Evolutionary conservation across 2,329 filamentous ascomycete species (phyloP), one percentile per base, ranked within the genome.

Genomic region (Colletotrichum chlorophyti): DNA sequence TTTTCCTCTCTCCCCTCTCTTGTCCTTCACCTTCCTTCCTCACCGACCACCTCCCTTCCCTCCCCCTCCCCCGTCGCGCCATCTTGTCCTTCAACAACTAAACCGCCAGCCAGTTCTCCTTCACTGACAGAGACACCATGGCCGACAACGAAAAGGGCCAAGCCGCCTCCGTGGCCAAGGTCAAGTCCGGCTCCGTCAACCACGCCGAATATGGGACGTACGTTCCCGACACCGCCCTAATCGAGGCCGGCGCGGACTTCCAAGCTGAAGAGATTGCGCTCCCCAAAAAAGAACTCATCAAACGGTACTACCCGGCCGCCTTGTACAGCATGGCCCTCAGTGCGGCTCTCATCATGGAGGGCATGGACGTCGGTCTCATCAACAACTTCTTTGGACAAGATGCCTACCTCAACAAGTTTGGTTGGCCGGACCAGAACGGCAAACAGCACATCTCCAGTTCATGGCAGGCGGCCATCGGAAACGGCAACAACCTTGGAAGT

Each of bases 401-500:
- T 9, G 70, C 40, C 63, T 74, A 64, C 54, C 51, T 51, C 4
- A 63, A 47, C 42, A 70, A 58, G 3, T 80, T 76, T 32, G 76
- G 76, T 3, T 67, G 69, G 53, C 65, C 65, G 2, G 61, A 68
- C 15, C 52, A 61, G 6, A 58, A 76, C 37, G 74, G 72, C n/a
- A 58, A 67, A 2, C 75, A 75, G 50, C 70, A 79, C 43, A 70
- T 83, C 23, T 70, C 74, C 3, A 71, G 76, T 0, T 66, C 72
- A 19, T 81, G 78, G 79, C 77, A 80, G 62, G 70, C 75, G 1
- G 76, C 70, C 1, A 66, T 81, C 4, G 69, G 69, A 10, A 77
- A 76, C 31, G 77, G 72, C 5, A 72, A 73, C 2, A 67, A 71
- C 17, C 68, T 74, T 8, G 78, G 79, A 1, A 71, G 73, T 34